Base-by-base conservation (phyloP, 208 protist species). In the Borovskyia barvae region DNA sequence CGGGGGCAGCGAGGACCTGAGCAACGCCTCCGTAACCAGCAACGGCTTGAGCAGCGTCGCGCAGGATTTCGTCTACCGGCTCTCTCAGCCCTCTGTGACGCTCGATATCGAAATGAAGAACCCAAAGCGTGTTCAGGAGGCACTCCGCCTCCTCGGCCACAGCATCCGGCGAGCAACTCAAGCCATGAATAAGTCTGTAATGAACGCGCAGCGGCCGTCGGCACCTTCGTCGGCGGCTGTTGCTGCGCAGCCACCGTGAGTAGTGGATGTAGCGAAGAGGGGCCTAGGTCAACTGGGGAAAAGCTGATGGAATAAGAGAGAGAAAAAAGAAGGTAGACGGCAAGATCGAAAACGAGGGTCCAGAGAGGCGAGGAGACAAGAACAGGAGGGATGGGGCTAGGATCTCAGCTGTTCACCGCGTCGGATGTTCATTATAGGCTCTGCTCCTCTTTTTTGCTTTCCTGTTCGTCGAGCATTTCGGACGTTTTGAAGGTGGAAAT, bases 21-120 rank as follows among this genome's bases (percentile, higher is more conserved):
- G 67, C 59, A 75, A 60, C 55, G 59, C 61, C n/a, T 71, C 64
- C 20, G 49, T 54, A 15, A 56, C 30, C 26, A 71, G 64, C 41
- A 29, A 32, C 11, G 59, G 47, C 2, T 26, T 32, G 15, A 55
- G 33, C 5, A 52, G 67, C 33, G 40, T n/a, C 43, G 40, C 39
- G 53, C 59, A 73, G 36, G 56, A 72, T 12, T 43, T 61, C 25
- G 60, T 74, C 32, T 45, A 35, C 22, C 57, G 51, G 26, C 52
- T 81, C 28, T 63, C 50, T 20, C 50, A 60, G 20, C 45, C 65
- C n/a, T 63, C 57, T 3, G 24, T 80, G 37, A 49, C 52, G 29
- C 49, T 86, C 29, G 66, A 75, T n/a, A 74, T 86, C 24, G 58
- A 71, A 28, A 62, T 82, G 66, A 61, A 77, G 57, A 82, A 32